Percentiles rank a stretch among this genome's conserved stretches.
phyloP scores from a whole-genome alignment of 768 basidiomycete genomes.

The Lactarius sp. region DNA sequence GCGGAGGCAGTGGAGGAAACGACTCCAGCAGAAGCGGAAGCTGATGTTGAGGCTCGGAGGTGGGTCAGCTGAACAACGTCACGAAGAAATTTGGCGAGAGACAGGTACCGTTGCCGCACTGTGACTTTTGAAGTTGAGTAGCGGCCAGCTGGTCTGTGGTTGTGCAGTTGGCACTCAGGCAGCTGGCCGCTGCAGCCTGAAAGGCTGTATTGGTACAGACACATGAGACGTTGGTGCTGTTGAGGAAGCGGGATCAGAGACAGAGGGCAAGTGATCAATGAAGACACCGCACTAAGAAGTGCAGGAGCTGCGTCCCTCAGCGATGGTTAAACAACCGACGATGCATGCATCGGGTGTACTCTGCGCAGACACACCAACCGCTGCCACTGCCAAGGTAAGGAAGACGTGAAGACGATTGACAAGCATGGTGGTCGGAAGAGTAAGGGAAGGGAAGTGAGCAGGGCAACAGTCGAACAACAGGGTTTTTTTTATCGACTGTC shows the following conservation, averaged over 20 bases:
- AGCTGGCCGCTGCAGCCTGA: constrained; percentile 33
- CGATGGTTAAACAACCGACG: not conserved
- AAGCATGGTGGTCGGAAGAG: not conserved
- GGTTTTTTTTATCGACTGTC: not conserved
- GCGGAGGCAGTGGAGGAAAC: not conserved
- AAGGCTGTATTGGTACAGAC: constrained; percentile 37
- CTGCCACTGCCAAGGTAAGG: not conserved
- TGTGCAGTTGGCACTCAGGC: constrained; percentile 36
- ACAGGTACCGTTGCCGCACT: constrained; percentile 30
- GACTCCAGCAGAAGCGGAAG: not conserved
- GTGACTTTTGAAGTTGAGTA: constrained; percentile 28
- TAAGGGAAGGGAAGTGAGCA: not conserved
- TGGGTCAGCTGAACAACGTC: not conserved
- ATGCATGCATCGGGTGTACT: not conserved
- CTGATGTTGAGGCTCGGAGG: not conserved
- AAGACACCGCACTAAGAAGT: not conserved
- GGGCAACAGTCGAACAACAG: not conserved
- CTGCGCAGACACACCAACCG: constrained; percentile 2
- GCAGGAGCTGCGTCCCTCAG: not conserved
- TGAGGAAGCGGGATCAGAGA: not conserved
- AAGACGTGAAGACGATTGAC: not conserved
- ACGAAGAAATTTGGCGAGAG: not conserved
- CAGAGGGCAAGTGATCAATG: not conserved
- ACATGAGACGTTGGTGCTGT: constrained; percentile 36
- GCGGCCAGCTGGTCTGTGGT: constrained; percentile 32